Conservation (phyloP, 345 rosid species). For the Luvunga scandens region DNA sequence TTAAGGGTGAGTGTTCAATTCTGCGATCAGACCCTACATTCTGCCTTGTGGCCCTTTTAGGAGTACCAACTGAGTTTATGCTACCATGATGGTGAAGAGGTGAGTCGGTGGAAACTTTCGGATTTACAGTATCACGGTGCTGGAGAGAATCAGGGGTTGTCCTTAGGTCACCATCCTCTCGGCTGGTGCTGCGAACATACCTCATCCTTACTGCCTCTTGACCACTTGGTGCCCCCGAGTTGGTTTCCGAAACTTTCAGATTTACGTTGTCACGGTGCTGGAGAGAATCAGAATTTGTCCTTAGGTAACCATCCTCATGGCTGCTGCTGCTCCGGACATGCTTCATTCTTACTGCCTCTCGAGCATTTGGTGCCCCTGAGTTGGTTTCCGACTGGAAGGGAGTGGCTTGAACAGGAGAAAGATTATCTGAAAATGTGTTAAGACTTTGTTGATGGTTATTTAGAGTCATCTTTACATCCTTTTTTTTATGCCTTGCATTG, state of each 20-base stretch:
- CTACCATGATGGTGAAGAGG: slow-evolving; percentile 5
- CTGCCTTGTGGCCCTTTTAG: neutral
- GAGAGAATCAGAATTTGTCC: neutral
- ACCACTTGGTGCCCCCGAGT: slow-evolving; percentile 1
- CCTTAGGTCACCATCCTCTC: slow-evolving; percentile 10
- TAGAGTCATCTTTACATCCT: neutral
- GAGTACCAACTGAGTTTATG: slow-evolving; percentile 1
- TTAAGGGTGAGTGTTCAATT: slow-evolving; percentile 9
- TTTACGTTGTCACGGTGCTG: neutral
- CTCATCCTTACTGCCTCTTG: slow-evolving; percentile 4
- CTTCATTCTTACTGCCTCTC: slow-evolving; percentile 7
- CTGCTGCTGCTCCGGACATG: neutral
- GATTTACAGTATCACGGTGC: neutral
- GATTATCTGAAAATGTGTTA: neutral
- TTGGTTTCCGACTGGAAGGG: neutral
- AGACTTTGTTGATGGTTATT: slow-evolving; percentile 4
- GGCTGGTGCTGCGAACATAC: neutral
- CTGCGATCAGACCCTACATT: slow-evolving; percentile 14
- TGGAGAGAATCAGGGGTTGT: neutral
- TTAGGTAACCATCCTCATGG: slow-evolving; percentile 12
- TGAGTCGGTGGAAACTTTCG: neutral
- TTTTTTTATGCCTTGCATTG: slow-evolving; percentile 19
- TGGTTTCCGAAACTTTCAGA: neutral
- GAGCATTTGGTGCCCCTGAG: slow-evolving; percentile 2
- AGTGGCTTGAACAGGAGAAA: slow-evolving; percentile 10